These are phyloP conservation scores for Solanum clarkiae DNA, from an alignment of 257 asterid species.

Conservation along the genomic window DNA sequence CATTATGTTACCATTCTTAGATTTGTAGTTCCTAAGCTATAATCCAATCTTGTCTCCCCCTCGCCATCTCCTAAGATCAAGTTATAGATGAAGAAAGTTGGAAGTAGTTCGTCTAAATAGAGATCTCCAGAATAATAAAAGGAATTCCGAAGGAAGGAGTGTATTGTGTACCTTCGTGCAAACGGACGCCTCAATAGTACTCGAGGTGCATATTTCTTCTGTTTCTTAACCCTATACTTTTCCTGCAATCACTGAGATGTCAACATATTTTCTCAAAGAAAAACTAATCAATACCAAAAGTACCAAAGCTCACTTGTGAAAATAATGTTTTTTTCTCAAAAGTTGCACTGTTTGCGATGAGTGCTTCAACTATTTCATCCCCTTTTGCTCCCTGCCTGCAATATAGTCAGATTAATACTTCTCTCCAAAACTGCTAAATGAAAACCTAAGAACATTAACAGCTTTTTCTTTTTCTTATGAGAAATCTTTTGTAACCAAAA, in stretches of 20 bases:
- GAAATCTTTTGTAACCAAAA: background rate
- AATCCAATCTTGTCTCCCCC: background rate
- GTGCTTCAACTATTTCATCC: slow-evolving; percentile 78
- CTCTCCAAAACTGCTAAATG: background rate
- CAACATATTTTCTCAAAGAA: slow-evolving; percentile 2
- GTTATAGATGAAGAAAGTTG: background rate
- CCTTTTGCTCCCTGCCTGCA: slow-evolving; percentile 79
- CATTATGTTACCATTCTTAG: background rate
- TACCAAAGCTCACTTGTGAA: slow-evolving; percentile 52
- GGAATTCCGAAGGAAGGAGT: background rate
- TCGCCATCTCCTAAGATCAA: background rate
- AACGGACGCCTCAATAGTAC: slow-evolving; percentile 86
- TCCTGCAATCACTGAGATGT: slow-evolving; percentile 43
- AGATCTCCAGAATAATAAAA: background rate
- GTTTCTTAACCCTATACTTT: slow-evolving; percentile 87
- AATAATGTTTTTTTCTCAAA: slow-evolving; percentile 89
- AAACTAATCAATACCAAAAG: background rate
- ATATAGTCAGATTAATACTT: background rate
- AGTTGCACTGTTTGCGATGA: slow-evolving; percentile 83
- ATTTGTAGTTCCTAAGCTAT: background rate
- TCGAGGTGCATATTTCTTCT: slow-evolving; percentile 89
- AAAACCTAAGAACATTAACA: background rate
- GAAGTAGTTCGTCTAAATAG: background rate
- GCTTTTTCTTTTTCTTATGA: background rate
- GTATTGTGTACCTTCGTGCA: slow-evolving; percentile 78